Base-by-base conservation (phyloP, 192 early-diverging fungal species). In the Entomortierella lignicola region DNA sequence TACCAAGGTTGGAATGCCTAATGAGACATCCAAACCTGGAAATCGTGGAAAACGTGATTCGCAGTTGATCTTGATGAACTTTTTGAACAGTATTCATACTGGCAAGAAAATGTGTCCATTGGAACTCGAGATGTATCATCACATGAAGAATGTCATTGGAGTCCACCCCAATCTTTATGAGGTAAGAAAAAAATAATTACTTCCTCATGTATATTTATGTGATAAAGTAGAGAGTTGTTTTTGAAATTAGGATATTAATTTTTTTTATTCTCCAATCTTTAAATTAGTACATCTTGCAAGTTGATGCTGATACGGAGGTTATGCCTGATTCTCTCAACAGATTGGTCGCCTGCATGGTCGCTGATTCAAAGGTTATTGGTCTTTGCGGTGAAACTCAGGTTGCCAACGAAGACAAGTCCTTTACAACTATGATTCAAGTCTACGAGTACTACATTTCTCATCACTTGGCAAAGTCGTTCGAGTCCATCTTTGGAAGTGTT, bases 381-480 rank as follows among this genome's bases (percentile, higher is more conserved):
- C 87, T 95, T 27, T 98, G 95, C 68, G 97, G 97, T 55, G 97
- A 99, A 75, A 99, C 97, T 5, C 86, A 84, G 77, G 85, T 99
- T 55, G 89, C 92, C 15, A 98, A 98, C 82, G 94, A 97, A 80
- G 90, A 94, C 64, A 85, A 89, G 26, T 93, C 94, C 20, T 97
- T 93, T 91, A 91, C 92, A 12, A 95, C 96, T 32, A 94, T 94
- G 87, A 97, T 98, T 69, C 96, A 97, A 62, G 94, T 98, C 39
- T 97, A 96, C 86, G 96, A 99, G 80, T 98, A 98, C 85, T 96
- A 94, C 69, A 96, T 98, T 68, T 92, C 91, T 44, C 96, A 98
- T 81, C 94, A 98, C 75, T 85, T 96, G 72, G 91, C 95, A 27
- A 97, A 97, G 77, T 94, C 96, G 0, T 97, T 97, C 72, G 96